Base-by-base conservation (phyloP, 1,139 yeast species). In the Candida tetrigidarum region DNA sequence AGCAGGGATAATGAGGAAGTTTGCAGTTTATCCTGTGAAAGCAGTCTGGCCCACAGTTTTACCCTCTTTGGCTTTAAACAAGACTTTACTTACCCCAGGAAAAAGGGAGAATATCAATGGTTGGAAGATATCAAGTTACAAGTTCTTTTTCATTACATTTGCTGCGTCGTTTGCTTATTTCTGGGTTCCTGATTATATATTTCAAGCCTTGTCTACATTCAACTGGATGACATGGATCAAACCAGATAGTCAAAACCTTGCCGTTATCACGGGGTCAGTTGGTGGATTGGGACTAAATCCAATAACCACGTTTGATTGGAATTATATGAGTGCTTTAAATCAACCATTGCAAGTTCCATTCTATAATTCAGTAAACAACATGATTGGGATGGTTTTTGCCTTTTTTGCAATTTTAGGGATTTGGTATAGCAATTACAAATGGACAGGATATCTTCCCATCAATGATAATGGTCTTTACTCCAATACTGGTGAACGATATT, bases 221-320 rank as follows among this genome's bases (percentile, higher is more conserved):
- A 67, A 67, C 48, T 69, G 74, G 74, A 59, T 69, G 49, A 65
- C 70, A 6, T 69, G 74, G 75, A 63, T 69, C 38, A 50, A 51
- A 6, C 74, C 74, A 25, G 47, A 55, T 20, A 65, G 65, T 54
- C 54, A 58, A 45, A 52, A 49, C 18, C 64, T 84, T 44, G 85
- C 84, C 6, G 67, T 68, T n/a, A 66, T 84, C 26, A 80, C 85
- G 4, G 91, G 90, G 5, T 60, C 75, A 2, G 52, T 58, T 14
- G 51, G 58, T 32, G 88, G 88, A 18, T 58, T 82, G 12, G 87
- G 86, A 2, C 51, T 81, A 37, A 81, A 82, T 55, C 88, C 87
- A n/a, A 56, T 77, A 44, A 60, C 83, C 1, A 54, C 79, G 48
- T 76, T 81, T 54, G 85, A 77, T 54, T 79, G 81, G 81, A 75